These are phyloP conservation scores for Knufia fluminis DNA, from an alignment of 2,329 filamentous ascomycete species.

Conservation along the genomic window DNA sequence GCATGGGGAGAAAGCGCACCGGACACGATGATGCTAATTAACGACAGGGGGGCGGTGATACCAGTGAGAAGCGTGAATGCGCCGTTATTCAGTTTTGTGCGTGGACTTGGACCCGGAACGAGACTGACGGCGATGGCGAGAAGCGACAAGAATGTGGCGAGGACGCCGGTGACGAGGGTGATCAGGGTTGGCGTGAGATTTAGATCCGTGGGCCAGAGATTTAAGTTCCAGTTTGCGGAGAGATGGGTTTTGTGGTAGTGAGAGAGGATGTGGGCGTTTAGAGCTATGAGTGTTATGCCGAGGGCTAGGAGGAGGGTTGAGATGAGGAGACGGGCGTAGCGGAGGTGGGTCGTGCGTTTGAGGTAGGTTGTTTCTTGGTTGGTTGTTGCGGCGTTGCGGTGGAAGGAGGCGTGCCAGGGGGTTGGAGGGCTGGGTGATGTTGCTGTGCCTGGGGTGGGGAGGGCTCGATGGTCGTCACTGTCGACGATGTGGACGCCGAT, in stretches of 20 bases:
- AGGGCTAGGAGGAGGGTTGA: constrained; percentile 26
- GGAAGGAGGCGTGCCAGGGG: constrained; percentile 12
- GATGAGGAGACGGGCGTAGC: constrained; percentile 29
- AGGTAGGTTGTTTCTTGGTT: constrained; percentile 19
- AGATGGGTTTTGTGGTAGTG: constrained; percentile 32
- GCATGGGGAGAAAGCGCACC: neutral
- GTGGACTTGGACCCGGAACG: constrained; percentile 14
- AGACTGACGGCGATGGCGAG: too few species aligned
- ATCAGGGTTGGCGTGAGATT: constrained; percentile 33
- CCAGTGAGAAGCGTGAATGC: constrained; percentile 8
- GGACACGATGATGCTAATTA: neutral
- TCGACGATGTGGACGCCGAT: constrained; percentile 5
- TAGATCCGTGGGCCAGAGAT: constrained; percentile 35
- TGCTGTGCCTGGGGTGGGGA: neutral
- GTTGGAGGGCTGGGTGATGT: neutral
- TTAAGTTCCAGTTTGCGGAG: constrained; percentile 28
- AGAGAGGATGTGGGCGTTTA: constrained; percentile 31
- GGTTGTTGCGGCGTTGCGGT: constrained; percentile 19
- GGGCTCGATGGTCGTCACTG: constrained; percentile 10
- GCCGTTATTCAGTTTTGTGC: constrained; percentile 13
- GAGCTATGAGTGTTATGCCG: constrained; percentile 28
- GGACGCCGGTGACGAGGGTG: constrained; percentile 29
- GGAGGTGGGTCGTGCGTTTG: constrained; percentile 21
- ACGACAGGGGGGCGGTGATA: neutral
- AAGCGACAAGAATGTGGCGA: constrained; percentile 23